These are phyloP conservation scores for Pythium pyrilobum DNA, from an alignment of 352 stramenopile genomes.

Conservation along the genomic window DNA sequence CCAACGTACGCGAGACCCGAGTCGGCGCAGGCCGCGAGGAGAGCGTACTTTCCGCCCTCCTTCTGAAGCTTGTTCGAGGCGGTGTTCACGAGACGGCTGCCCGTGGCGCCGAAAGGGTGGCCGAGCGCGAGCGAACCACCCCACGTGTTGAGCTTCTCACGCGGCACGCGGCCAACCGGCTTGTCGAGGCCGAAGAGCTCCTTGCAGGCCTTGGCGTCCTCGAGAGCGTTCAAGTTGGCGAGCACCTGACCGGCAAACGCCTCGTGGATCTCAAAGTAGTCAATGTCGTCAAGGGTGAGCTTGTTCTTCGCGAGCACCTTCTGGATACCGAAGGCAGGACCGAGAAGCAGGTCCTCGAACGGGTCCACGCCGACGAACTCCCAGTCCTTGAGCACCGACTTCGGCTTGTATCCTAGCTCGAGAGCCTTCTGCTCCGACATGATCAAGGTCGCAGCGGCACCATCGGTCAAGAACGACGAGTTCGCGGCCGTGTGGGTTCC, in stretches of 20 bases:
- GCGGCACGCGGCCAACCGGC: conserved; percentile 89
- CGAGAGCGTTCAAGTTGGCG: conserved; percentile 95
- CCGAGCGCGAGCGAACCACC: conserved; percentile 95
- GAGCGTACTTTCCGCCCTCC: conserved; percentile 94
- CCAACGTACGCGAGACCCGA: conserved; percentile 95
- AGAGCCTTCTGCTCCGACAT: conserved; percentile 96
- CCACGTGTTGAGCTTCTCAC: conserved; percentile 97
- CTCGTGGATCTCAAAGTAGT: conserved; percentile 99
- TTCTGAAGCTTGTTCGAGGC: conserved; percentile 96
- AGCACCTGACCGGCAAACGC: conserved; percentile 98
- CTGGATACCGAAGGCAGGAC: conserved; percentile 94
- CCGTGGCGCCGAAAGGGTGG: conserved; percentile 98
- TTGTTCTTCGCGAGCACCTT: conserved; percentile 82
- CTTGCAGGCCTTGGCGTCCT: conserved; percentile 93
- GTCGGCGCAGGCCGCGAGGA: conserved; percentile 97
- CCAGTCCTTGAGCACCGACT: conserved; percentile 94
- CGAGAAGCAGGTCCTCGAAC: conserved; percentile 92
- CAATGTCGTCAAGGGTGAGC: conserved; percentile 92
- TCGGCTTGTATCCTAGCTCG: conserved; percentile 94
- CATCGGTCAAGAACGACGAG: conserved; percentile 97
- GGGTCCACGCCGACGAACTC: conserved; percentile 97
- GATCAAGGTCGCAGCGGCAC: conserved; percentile 93
- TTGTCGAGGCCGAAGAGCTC: conserved; percentile 89
- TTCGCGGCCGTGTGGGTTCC: conserved; percentile 98
- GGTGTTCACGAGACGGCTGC: conserved; percentile 94